Evolutionary conservation across 2,329 filamentous ascomycete species (phyloP), one percentile per base, ranked within the genome.

Genomic region (Exserohilum rostratum): DNA sequence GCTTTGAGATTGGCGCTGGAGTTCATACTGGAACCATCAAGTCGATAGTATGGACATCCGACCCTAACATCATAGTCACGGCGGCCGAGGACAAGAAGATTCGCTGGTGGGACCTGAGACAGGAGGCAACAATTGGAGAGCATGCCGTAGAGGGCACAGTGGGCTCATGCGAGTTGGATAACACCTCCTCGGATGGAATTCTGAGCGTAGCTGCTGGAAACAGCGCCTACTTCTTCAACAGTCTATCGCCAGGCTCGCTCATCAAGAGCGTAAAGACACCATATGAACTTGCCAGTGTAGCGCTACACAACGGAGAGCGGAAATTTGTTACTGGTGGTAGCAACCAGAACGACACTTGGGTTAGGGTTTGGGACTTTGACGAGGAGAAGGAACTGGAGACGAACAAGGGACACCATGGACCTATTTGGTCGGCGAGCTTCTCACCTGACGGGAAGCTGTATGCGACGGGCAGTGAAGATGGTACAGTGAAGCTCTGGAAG

Each of bases 381-480:
- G 87, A 88, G 45, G 89, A 89, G 65, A 83, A 85, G 62, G 92
- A 96, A 75, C 79, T 97, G 38, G 95, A 98, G 73, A 89, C 93
- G 11, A 91, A 96, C 79, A 97, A 97, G 77, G 95, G 95, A 20
- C 95, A 99, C 66, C 95, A 99, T 70, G 95, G 95, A 1, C 93
- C 93, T 1, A 95, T 99, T 58, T 99, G 95, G 95, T 96, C 92
- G 5, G 87, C 96, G 55, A 89, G 89, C 52, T 99, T 96, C 76
- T 95, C 93, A 0, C 95, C 95, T 0, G 95, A 99, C 70, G 93
- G 93, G 42, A 97, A 96, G 73, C 80, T 99, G 6, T 99, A 98
- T 72, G 95, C 93, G 1, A 99, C 95, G 1, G 95, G 91, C 27
- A 97, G 93, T 44, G 95, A 99, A 73, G 95, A 99, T 69, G 95